These are phyloP conservation scores for Bertia moriformis DNA, from an alignment of 2,329 filamentous ascomycete species.

Conservation along the genomic window DNA sequence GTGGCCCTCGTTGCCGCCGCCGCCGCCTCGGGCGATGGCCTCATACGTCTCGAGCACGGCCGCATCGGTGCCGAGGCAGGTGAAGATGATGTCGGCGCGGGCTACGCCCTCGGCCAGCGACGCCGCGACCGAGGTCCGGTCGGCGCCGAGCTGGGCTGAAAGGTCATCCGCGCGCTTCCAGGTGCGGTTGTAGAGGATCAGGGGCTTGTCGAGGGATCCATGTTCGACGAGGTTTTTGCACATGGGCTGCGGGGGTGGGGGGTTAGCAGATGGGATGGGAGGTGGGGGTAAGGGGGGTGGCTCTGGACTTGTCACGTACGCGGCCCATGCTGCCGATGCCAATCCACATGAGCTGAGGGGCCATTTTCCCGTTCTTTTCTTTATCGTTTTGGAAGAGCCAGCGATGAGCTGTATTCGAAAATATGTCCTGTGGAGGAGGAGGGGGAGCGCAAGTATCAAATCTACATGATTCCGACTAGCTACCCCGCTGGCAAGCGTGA, in stretches of 20 bases:
- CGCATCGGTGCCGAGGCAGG: not conserved
- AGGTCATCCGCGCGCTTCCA: not conserved
- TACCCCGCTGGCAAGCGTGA: no score
- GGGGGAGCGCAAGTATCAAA: no score
- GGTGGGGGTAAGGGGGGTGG: no score
- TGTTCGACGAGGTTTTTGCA: not conserved
- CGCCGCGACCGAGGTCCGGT: not conserved
- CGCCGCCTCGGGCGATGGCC: not conserved
- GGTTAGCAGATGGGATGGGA: no score
- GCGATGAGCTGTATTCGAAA: no score
- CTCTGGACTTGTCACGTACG: no score
- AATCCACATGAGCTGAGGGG: not conserved
- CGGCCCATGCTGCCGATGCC: not conserved
- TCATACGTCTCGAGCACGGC: not conserved
- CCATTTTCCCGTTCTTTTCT: no score
- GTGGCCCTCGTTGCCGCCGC: no score
- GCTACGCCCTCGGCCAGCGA: not conserved
- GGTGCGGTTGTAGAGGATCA: not conserved
- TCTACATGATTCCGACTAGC: no score
- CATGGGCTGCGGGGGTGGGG: not conserved
- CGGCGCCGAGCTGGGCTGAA: not conserved
- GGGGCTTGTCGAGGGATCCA: not conserved
- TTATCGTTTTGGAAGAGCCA: no score
- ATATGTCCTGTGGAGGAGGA: no score
- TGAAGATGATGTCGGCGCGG: not conserved